Percentiles rank a stretch among this genome's conserved stretches.
phyloP scores from a whole-genome alignment of 2,329 filamentous ascomycete genomes.

The Fusarium austroafricanum region DNA sequence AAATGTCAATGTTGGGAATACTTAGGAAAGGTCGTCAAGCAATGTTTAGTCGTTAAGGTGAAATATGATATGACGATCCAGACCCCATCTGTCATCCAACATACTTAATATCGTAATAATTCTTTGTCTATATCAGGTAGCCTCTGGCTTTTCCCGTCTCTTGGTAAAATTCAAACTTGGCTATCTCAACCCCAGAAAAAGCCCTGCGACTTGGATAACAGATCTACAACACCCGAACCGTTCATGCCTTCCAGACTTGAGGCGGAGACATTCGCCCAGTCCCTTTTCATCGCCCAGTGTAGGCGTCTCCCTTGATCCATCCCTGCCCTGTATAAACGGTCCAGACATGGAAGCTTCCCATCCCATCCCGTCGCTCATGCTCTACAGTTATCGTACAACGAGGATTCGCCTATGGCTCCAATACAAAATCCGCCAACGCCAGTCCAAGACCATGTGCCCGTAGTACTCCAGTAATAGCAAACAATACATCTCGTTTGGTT shows the following conservation, averaged over 20 bases:
- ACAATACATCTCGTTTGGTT: slow-evolving; percentile 39
- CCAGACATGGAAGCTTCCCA: slow-evolving; percentile 5
- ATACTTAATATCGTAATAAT: slow-evolving; percentile 21
- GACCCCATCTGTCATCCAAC: neutral
- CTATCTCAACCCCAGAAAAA: slow-evolving; percentile 23
- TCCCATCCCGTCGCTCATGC: slow-evolving; percentile 38
- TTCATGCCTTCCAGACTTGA: slow-evolving; percentile 27
- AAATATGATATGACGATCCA: too few species aligned
- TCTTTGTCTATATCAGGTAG: slow-evolving; percentile 32
- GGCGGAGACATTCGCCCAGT: slow-evolving; percentile 2
- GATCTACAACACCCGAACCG: slow-evolving; percentile 40
- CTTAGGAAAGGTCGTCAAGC: too few species aligned
- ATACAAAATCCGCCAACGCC: slow-evolving; percentile 48
- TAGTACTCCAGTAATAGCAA: slow-evolving; percentile 45
- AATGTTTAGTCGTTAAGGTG: too few species aligned
- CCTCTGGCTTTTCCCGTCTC: slow-evolving; percentile 20
- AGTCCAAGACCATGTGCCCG: slow-evolving; percentile 43
- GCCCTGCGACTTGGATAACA: slow-evolving; percentile 44
- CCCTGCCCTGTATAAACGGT: slow-evolving; percentile 11
- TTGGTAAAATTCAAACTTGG: slow-evolving; percentile 37
- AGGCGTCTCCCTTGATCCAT: slow-evolving; percentile 26
- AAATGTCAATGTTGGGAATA: neutral
- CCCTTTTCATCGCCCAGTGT: slow-evolving; percentile 9
- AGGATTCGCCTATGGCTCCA: slow-evolving; percentile 41
- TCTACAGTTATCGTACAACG: slow-evolving; percentile 48